Evolutionary conservation across 2,329 filamentous ascomycete genomes (phyloP).

Genomic region (Myriangium duriaei): DNA sequence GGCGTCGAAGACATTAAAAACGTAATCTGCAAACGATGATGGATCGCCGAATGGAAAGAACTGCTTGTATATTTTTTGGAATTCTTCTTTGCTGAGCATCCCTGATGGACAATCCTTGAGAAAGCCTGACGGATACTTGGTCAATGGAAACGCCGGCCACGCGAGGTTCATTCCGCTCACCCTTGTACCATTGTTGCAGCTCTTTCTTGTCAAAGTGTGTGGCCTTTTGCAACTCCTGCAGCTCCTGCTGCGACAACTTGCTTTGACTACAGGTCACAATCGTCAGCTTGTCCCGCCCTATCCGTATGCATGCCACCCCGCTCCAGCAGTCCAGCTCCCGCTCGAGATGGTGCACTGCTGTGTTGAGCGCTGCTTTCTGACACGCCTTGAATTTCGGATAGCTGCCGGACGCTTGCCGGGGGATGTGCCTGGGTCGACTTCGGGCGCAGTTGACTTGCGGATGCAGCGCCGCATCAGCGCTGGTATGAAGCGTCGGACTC

Average conservation of each 20-base stretch:
- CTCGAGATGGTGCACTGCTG: conserved; percentile 21
- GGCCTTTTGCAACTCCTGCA: conserved; percentile 86
- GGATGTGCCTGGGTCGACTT: conserved; percentile 21
- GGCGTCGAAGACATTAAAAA: conserved; percentile 97
- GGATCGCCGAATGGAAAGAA: conserved; percentile 99
- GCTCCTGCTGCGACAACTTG: conserved; percentile 93
- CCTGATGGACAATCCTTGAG: conserved; percentile 96
- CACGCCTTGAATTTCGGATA: conserved; percentile 22
- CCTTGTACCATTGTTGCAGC: conserved; percentile 99
- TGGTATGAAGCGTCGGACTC: too few relatives aligned
- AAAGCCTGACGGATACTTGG: conserved; percentile 54
- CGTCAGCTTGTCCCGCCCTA: conserved; percentile 21
- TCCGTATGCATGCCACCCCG: conserved; percentile 17
- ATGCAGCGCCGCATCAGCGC: too few relatives aligned
- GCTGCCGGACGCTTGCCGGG: conserved; percentile 19
- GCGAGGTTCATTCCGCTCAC: conserved; percentile 38
- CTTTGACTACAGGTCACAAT: conserved; percentile 58
- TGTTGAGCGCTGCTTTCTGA: conserved; percentile 21
- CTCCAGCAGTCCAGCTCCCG: conserved; percentile 20
- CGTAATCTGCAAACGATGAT: conserved; percentile 94
- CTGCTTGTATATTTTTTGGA: conserved; percentile 98
- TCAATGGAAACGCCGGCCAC: background rate
- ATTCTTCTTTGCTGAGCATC: conserved; percentile 95
- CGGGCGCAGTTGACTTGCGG: conserved; percentile 21
- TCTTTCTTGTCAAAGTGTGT: conserved; percentile 99